Evolutionary conservation across 441 rosid genomes (phyloP), one percentile per base, ranked within the genome.

Genomic region (Dalechampia spathulata): DNA sequence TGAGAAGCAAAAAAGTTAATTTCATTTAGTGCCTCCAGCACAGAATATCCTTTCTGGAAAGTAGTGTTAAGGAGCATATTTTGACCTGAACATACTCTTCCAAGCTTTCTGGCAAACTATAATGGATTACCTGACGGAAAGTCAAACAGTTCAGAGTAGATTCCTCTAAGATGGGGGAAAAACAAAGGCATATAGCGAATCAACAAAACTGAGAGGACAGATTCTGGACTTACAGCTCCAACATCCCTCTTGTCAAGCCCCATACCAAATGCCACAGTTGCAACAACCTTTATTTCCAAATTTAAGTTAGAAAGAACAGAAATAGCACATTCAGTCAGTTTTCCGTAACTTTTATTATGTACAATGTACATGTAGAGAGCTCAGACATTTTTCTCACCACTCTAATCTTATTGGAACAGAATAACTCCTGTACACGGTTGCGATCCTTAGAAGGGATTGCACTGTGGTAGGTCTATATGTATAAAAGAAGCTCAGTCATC

Each of bases 231-330:
- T 88, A 92, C 98, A 53, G 96, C 96, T 79, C 94, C 96, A 68
- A 84, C 87, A 62, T 92, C 94, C 49, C 81, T 80, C 79, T 88
- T 92, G 80, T 92, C 92, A 41, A 92, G 85, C 61, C 98, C 98
- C 98, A 92, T 88, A 60, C 98, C 98, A 64, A 92, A 92, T 62
- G 98, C 98, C 76, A 92, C 98, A 26, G 98, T 92, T 68, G 96
- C 98, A 70, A 88, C 96, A 70, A 92, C 96, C 98, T 91, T 60
- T 49, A 78, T 19, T 48, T 42, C 67, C 54, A 54, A 39, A 64
- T 42, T 16, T 47, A 68, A 28, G 26, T 30, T 34, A 60, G 67
- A 43, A 52, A 60, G 58, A 50, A 38, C n/a, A 15, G 34, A 53
- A 30, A 53, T 23, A 43, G 45, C 57, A 54, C 48, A n/a, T 53